Evolutionary conservation across 1,284 basidiomycete genomes (phyloP).

Genomic region (Cryptococcus sp.): DNA sequence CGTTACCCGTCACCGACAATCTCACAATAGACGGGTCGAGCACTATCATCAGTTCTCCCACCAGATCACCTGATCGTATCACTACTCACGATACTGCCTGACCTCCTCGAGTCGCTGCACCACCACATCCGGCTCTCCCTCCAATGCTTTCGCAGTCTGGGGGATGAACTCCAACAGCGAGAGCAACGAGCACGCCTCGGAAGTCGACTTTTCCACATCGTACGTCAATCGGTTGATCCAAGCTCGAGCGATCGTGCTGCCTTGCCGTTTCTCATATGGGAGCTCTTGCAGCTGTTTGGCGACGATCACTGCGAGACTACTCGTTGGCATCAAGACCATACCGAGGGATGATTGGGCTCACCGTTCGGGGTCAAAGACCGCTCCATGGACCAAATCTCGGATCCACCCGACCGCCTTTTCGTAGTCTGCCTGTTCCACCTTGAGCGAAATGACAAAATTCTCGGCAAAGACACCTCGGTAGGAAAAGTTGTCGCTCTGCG

Average conservation of each 20-base stretch:
- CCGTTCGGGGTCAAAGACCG: conserved; percentile 79
- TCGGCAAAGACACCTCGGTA: conserved; percentile 67
- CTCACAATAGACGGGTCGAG: conserved; percentile 73
- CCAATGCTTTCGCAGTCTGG: conserved; percentile 63
- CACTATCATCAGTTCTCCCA: conserved; percentile 53
- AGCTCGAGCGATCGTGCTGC: conserved; percentile 70
- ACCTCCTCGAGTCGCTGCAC: conserved; percentile 69
- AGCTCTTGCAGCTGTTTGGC: conserved; percentile 87
- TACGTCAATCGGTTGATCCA: conserved; percentile 66
- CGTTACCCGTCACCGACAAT: conserved; percentile 81
- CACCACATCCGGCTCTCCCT: conserved; percentile 66
- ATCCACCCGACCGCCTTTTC: conserved; percentile 81
- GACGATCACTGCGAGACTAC: conserved; percentile 72
- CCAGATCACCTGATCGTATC: not conserved
- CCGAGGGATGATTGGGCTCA: conserved; percentile 36
- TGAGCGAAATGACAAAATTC: conserved; percentile 68
- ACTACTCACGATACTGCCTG: conserved; percentile 58
- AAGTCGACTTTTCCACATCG: conserved; percentile 64
- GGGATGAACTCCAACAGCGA: conserved; percentile 75
- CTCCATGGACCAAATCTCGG: conserved; percentile 77
- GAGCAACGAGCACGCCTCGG: conserved; percentile 65
- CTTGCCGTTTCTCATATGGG: conserved; percentile 91
- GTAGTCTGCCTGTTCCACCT: conserved; percentile 77
- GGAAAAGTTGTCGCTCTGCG: conserved; percentile 74
- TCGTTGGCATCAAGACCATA: not conserved